A percentile compares a stretch with the other conserved stretches of the same genome.
Evolutionary conservation across 306 rosid genomes (phyloP).

Genomic region (Prunus dulcis): DNA sequence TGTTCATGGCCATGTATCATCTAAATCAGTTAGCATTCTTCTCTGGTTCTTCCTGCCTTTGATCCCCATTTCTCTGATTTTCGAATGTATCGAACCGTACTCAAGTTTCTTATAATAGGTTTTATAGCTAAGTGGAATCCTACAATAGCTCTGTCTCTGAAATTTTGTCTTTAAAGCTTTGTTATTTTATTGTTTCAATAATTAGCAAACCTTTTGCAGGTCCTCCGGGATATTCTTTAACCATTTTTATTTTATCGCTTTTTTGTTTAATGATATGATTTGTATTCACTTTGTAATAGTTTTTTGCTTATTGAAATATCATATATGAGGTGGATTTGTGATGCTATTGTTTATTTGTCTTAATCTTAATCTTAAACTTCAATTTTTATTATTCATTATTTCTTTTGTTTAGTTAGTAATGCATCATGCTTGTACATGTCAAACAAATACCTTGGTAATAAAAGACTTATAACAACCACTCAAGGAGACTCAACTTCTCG

Average conservation of each 20-base stretch:
- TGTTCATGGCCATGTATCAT: conserved; percentile 1
- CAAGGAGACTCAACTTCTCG: too few relatives aligned
- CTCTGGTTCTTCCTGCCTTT: not conserved
- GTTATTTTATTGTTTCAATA: not conserved
- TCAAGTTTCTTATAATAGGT: not conserved
- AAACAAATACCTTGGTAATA: too few relatives aligned
- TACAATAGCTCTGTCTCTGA: not conserved
- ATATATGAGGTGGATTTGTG: too few relatives aligned
- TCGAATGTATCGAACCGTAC: not conserved
- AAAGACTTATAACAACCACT: too few relatives aligned
- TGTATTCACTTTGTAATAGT: too few relatives aligned
- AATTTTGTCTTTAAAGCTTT: not conserved
- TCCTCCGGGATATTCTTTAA: not conserved
- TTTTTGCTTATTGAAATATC: too few relatives aligned
- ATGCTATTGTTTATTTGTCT: too few relatives aligned
- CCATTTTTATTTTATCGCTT: not conserved
- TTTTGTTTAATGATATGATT: not conserved
- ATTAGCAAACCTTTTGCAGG: too few relatives aligned
- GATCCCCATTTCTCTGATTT: not conserved
- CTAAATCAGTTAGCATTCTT: conserved; percentile 17
- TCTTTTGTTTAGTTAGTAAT: too few relatives aligned
- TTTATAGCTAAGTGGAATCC: not conserved
- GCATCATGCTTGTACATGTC: too few relatives aligned
- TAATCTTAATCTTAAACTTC: too few relatives aligned
- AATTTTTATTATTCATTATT: too few relatives aligned